Evolutionary conservation across 768 basidiomycete genomes (phyloP), one percentile per base, ranked within the genome.

Genomic region (Termitomyces sp.): DNA sequence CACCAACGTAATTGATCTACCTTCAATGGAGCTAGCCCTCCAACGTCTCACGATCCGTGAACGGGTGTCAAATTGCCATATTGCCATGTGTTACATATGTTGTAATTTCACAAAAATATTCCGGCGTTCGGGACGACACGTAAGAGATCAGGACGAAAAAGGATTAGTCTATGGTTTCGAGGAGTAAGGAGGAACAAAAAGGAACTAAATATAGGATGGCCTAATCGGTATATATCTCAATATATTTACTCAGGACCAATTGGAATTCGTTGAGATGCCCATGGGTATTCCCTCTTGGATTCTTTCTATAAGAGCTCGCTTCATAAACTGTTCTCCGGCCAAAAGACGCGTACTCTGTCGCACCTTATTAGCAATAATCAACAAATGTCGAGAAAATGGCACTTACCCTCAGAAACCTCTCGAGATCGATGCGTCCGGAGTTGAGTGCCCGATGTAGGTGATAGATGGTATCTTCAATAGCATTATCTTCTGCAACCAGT

Each of bases 401-500:
- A 78, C 85, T 68, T 66, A 91, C 94, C 75, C 93, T 86, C 55
- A 98, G 75, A 77, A 98, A 98, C 42, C 90, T 82, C 67, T 99
- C 96, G 55, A 98, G 80, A 75, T 98, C 96, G 60, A 98, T 87
- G 57, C 93, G 84, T 0, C 91, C 91, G 52, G 87, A 77, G 67
- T 97, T 97, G 60, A 99, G 77, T 0, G 94, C 96, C 59, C 94
- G 82, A 62, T 95, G 93, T 47, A 99, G 81, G 69, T 98, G 94
- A 73, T 98, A 99, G 58, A 97, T 89, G 46, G 96, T 96, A 70
- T 98, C 97, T 73, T 98, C 96, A 67, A 98, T 94, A 1, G 96
- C 94, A 65, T 94, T 94, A 71, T 98, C 97, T 70, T 99, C 97
- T n/a, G 97, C 95, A n/a, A 98, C 88, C 30, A 98, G 79, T 67